These are phyloP conservation scores for Novakomyces olei DNA, from an alignment of 805 yeast species.

Conservation along the genomic window DNA sequence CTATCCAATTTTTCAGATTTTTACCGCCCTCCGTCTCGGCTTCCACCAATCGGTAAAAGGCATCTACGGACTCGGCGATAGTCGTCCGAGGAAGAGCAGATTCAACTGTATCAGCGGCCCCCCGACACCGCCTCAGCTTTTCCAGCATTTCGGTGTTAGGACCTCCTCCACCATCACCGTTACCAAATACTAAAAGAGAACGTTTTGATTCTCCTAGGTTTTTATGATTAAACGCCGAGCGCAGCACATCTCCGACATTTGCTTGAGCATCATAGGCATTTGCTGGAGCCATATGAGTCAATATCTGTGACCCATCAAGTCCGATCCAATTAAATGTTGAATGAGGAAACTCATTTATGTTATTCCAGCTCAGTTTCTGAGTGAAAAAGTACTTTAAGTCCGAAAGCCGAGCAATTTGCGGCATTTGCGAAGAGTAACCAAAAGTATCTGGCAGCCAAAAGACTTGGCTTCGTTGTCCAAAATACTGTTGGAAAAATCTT, in stretches of 20 bases:
- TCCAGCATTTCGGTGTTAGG: conserved; percentile 88
- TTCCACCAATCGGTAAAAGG: conserved; percentile 49
- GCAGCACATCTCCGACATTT: conserved; percentile 72
- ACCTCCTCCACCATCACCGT: conserved; percentile 99
- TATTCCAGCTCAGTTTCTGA: conserved; percentile 91
- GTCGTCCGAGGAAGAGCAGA: conserved; percentile 67
- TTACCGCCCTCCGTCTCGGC: conserved; percentile 41
- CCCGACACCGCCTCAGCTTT: conserved; percentile 76
- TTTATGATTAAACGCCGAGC: conserved; percentile 64
- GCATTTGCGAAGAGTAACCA: conserved; percentile 88
- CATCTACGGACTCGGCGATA: conserved; percentile 56
- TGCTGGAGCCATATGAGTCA: conserved; percentile 96
- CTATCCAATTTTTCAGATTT: conserved; percentile 66
- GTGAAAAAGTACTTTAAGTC: conserved; percentile 72
- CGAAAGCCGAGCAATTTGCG: conserved; percentile 74
- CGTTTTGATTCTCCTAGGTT: conserved; percentile 60
- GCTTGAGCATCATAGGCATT: conserved; percentile 89
- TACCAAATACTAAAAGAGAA: conserved; percentile 66
- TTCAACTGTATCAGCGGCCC: conserved; percentile 56
- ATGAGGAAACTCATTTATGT: conserved; percentile 74
- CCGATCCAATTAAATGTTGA: conserved; percentile 91
- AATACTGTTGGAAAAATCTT: conserved; percentile 55
- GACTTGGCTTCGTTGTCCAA: conserved; percentile 50
- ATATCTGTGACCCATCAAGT: conserved; percentile 75
- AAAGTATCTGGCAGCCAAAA: conserved; percentile 97